Evolutionary conservation across 495 filamentous ascomycete genomes (phyloP).

Genomic region (Tetracladium setigerum): DNA sequence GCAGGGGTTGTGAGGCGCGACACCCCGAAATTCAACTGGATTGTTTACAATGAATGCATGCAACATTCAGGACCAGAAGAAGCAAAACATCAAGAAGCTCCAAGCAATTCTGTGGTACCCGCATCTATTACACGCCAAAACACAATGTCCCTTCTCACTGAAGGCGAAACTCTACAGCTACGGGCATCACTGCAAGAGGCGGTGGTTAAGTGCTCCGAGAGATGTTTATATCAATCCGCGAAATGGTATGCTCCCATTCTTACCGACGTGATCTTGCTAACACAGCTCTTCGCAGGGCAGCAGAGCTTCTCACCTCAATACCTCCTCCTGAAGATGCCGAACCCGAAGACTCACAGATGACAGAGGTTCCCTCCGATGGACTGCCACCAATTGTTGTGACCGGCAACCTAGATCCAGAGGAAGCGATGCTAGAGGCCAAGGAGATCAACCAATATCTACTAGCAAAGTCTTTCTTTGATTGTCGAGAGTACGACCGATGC

Average conservation of each 20-base stretch:
- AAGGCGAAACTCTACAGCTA: constrained; percentile 39
- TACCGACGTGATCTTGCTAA: constrained; percentile 9
- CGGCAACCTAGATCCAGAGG: constrained; percentile 49
- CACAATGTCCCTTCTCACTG: constrained; percentile 30
- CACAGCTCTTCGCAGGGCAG: constrained; percentile 55
- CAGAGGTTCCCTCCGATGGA: constrained; percentile 22
- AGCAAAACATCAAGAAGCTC: no score
- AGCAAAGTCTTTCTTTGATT: constrained; percentile 93
- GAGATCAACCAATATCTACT: constrained; percentile 81
- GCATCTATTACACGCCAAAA: not conserved
- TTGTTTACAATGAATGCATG: not conserved
- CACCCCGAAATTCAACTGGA: not conserved
- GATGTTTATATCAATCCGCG: constrained; percentile 91
- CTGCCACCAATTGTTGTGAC: constrained; percentile 27
- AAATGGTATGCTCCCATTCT: constrained; percentile 65
- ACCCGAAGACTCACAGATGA: constrained; percentile 29
- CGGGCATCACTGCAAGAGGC: constrained; percentile 69
- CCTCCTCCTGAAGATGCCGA: constrained; percentile 26
- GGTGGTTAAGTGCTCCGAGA: constrained; percentile 82
- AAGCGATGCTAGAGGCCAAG: constrained; percentile 69
- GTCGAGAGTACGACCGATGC: constrained; percentile 90
- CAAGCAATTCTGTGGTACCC: no score
- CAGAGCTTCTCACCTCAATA: constrained; percentile 85
- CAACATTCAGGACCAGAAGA: not conserved
- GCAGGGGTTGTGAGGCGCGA: not conserved